phyloP scores from a whole-genome alignment of 2,329 filamentous ascomycete genomes.

The Fusarium cyanostomum region DNA sequence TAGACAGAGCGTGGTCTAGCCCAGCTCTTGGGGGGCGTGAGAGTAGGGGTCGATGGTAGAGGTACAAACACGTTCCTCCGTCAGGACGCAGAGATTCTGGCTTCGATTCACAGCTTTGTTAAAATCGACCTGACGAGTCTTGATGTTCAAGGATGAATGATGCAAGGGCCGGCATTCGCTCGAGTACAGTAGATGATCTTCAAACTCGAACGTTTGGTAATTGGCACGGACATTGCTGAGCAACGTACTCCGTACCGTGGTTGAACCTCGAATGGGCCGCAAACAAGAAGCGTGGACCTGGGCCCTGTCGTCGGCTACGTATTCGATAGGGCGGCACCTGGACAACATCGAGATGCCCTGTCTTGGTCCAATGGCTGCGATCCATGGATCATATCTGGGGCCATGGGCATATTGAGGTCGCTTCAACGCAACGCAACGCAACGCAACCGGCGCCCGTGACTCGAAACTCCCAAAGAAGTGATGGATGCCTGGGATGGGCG shows the following conservation, averaged over 20 bases:
- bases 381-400: slow-evolving; percentile 33
- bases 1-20: slow-evolving; percentile 31
- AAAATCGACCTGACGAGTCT: slow-evolving; percentile 10
- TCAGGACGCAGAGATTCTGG: slow-evolving; percentile 27
- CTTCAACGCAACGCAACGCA: slow-evolving; percentile 32
- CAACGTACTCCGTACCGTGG: slow-evolving; percentile 11
- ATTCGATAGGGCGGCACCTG: slow-evolving; percentile 37
- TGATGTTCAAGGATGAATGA: slow-evolving; percentile 25
- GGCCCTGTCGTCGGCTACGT: slow-evolving; percentile 35
- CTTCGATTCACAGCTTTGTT: slow-evolving; percentile 14
- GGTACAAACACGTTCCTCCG: slow-evolving; percentile 25
- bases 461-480: slow-evolving; percentile 10
- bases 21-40: slow-evolving; percentile 29
- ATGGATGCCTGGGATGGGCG: slow-evolving; percentile 3
- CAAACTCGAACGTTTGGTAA: slow-evolving; percentile 7
- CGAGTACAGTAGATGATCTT: background rate
- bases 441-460: slow-evolving; percentile 21
- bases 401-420: slow-evolving; percentile 30
- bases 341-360: slow-evolving; percentile 38
- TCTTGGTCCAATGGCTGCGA: slow-evolving; percentile 34
- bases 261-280: slow-evolving; percentile 28
- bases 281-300: slow-evolving; percentile 33
- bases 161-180: slow-evolving; percentile 14
- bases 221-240: slow-evolving; percentile 25
- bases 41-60: slow-evolving; percentile 8